Base-by-base conservation (phyloP, 1,284 basidiomycete genomes). In the Pisolithus thermaeus region DNA sequence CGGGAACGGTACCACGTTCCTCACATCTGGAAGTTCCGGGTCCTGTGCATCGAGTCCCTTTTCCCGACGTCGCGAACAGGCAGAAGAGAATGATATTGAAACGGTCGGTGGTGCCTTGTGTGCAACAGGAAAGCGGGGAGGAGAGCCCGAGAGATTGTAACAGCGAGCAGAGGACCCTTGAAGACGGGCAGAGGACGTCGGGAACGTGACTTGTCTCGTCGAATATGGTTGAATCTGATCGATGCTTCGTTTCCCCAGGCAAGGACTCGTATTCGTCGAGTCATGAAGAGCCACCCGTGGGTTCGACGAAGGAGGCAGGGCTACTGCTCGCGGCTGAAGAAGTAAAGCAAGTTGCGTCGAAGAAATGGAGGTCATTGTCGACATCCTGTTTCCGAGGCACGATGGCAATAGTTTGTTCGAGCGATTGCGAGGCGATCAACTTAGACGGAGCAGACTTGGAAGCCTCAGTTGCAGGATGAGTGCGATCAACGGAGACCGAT, bases 1-100 rank as follows among this genome's bases (percentile, higher is more conserved):
- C 49, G 64, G 67, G 52, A 60, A 69, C 35, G 69, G 68, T 32
- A 69, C 57, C 27, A 62, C 65, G 14, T 61, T 70, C 46, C 39
- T 56, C 46, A 68, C 64, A 46, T 66, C 64, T 3, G 54, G 63
- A 8, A 69, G 55, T 44, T 67, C 67, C 30, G 44, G 47, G n/a
- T 55, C 62, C 36, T 36, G 46, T 28, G 56, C 42, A n/a, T 50
- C 35, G 46, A 48, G 30, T n/a, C 11, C 14, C 2, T 11, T 47
- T 8, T 45, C 46, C 42, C 50, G 49, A n/a, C 28, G 54, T 46
- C 56, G 66, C 45, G 65, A 68, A 20, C 61, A 62, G 30, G 55
- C 63, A 16, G 62, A 62, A 27, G 64, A 69, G 46, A 66, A 54
- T 0, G 66, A 66, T 41, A 66, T 51, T 14, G 61, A 66, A 11